A percentile compares a stretch with the other conserved stretches of the same genome.
Conservation (phyloP, 805 yeast genomes). For the Saturnispora hagleri region DNA sequence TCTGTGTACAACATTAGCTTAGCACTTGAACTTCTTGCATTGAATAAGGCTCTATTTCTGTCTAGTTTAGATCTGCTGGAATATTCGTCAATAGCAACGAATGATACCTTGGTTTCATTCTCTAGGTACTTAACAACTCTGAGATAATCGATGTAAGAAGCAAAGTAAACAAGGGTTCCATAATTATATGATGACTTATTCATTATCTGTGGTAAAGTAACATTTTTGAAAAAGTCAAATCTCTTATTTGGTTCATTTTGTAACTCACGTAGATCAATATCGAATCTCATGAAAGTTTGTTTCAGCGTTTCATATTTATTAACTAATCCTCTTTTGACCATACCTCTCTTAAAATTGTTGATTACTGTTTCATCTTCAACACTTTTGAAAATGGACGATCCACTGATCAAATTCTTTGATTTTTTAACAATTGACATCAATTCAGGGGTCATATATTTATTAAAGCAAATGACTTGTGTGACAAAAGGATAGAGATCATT, state of each 20-base stretch:
- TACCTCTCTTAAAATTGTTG: constrained; percentile 44
- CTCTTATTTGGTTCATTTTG: constrained; percentile 69
- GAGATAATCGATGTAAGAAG: constrained; percentile 79
- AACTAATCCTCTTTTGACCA: constrained; percentile 23
- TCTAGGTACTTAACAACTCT: constrained; percentile 65
- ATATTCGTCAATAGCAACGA: constrained; percentile 77
- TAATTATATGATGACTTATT: constrained; percentile 51
- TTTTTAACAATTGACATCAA: constrained; percentile 51
- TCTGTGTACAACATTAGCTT: constrained; percentile 81
- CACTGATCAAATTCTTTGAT: constrained; percentile 38
- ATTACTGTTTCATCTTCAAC: constrained; percentile 35
- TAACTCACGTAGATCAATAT: constrained; percentile 35
- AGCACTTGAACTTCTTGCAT: constrained; percentile 27
- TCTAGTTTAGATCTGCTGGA: constrained; percentile 62
- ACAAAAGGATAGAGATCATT: constrained; percentile 68
- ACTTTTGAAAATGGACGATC: constrained; percentile 50
- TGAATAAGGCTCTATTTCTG: constrained; percentile 62
- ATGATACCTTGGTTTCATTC: constrained; percentile 51
- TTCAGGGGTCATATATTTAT: constrained; percentile 74
- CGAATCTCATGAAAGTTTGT: constrained; percentile 67
- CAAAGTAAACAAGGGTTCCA: constrained; percentile 75
- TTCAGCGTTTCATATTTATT: constrained; percentile 40
- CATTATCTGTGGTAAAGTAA: constrained; percentile 62
- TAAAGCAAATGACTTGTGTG: constrained; percentile 70
- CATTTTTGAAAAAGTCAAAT: constrained; percentile 69